Evolutionary conservation across 192 early-diverging fungal species (phyloP).

Genomic region (Spizellomyces sp.): DNA sequence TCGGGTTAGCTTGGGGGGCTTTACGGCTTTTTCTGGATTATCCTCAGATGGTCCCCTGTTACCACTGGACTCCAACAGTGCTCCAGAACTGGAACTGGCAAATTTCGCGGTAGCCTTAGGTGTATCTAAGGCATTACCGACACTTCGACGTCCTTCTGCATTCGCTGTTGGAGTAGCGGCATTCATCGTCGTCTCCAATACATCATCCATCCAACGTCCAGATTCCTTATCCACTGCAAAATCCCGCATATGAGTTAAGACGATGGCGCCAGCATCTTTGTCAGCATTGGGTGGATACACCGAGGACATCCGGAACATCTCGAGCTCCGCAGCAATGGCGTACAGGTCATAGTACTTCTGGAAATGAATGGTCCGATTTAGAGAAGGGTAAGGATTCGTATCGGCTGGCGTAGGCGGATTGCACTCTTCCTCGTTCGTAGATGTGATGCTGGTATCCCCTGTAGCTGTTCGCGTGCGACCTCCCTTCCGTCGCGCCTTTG

Average conservation of each 20-base stretch:
- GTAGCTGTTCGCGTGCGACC: neutral
- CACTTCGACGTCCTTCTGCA: too few species aligned
- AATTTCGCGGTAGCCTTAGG: too few species aligned
- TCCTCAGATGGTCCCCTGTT: too few species aligned
- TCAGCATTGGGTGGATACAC: conserved; percentile 19
- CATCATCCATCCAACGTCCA: conserved; percentile 21
- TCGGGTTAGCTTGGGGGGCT: too few species aligned
- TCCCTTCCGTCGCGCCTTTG: conserved; percentile 19
- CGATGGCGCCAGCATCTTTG: conserved; percentile 24
- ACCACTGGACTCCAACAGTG: too few species aligned
- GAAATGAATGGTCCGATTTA: conserved; percentile 41
- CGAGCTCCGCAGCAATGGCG: conserved; percentile 50
- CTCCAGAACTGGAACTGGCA: too few species aligned
- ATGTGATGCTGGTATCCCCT: neutral
- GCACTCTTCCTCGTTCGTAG: conserved; percentile 1
- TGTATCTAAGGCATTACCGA: too few species aligned
- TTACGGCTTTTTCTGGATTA: too few species aligned
- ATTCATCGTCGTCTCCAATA: conserved; percentile 20
- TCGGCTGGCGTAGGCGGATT: neutral
- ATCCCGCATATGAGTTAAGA: conserved; percentile 50
- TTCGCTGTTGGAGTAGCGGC: neutral
- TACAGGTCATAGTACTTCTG: conserved; percentile 58
- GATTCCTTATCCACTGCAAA: conserved; percentile 23
- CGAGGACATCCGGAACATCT: conserved; percentile 41
- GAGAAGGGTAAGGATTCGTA: neutral